Evolutionary conservation across 2,329 filamentous ascomycete species (phyloP), one percentile per base, ranked within the genome.

Genomic region (Pseudocercospora fuligena): DNA sequence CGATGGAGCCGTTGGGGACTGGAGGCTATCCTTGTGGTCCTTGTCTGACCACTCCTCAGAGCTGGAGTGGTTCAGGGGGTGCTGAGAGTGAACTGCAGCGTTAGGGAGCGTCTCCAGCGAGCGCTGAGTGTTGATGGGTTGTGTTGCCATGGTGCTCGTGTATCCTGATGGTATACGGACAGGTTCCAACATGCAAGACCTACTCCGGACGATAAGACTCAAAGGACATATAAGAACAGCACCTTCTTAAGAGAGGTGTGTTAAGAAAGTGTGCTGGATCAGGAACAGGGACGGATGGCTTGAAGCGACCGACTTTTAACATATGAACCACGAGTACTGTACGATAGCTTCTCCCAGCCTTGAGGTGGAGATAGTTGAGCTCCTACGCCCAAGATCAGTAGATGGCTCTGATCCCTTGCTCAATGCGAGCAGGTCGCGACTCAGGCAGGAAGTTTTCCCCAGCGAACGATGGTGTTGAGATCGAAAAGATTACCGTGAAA

Each of bases 31-130:
- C 64, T 66, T 66, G 60, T 57, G 60, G 3, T 66, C 64, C 31
- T 66, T 66, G 46, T 66, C 64, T 12, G 64, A 66, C 64, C 64
- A 66, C 21, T 66, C 64, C 43, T 51, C 64, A 2, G 64, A 66
- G 46, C 60, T 66, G 25, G 64, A 66, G 64, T 63, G 64, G 60
- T 63, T 63, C 64, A 66, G 53, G 16, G 49, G 53, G 31, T 49
- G 61, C 23, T 56, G 51, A 43, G 62, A 31, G 23, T 56, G 40
- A 23, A 63, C 56, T 27, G 60, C 64, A 21, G 64, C 56, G 47
- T 49, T 66, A 47, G 60, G 64, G 14, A 66, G 64, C 3, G 60
- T 61, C n/a, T 60, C 56, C 11, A 66, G 64, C 47, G 62, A 47
- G 47, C 61, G 64, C 60, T 63, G 64, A 19, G 61, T 47, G n/a